Percentiles rank a stretch among this genome's conserved stretches.
Evolutionary conservation across 768 basidiomycete genomes (phyloP).

Genomic region (Phaeolepiota aurea): DNA sequence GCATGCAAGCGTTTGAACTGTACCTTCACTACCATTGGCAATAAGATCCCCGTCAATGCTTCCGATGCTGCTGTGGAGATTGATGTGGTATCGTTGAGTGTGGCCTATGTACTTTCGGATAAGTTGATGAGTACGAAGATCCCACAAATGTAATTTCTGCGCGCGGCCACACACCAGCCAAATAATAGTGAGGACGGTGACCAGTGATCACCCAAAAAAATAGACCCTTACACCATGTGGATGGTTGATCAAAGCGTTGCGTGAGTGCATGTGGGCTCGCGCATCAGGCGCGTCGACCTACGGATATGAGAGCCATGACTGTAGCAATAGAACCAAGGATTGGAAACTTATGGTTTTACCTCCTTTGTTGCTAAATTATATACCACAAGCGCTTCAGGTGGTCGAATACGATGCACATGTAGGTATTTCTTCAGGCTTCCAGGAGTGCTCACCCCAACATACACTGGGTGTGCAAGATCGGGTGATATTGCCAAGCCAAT

Average conservation of each 20-base stretch:
- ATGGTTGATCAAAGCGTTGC: constrained; percentile 80
- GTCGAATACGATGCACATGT: constrained; percentile 10
- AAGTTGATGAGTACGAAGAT: constrained; percentile 60
- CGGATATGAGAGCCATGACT: constrained; percentile 11
- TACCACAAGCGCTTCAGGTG: constrained; percentile 30
- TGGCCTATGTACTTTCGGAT: constrained; percentile 84
- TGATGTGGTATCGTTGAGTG: constrained; percentile 73
- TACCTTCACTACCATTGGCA: constrained; percentile 93
- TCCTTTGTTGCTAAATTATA: constrained; percentile 68
- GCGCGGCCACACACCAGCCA: constrained; percentile 6
- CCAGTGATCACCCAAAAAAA: constrained; percentile 3
- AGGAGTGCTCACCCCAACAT: constrained; percentile 77
- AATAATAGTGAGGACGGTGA: constrained; percentile 7
- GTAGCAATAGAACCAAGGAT: constrained; percentile 4
- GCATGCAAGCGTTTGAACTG: constrained; percentile 12
- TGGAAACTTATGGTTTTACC: constrained; percentile 51
- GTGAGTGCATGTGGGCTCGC: constrained; percentile 89
- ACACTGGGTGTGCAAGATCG: constrained; percentile 74
- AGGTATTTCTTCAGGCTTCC: too few species aligned
- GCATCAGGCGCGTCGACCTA: constrained; percentile 62
- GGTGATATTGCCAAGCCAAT: constrained; percentile 84
- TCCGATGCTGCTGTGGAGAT: constrained; percentile 92
- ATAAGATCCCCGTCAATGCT: constrained; percentile 84
- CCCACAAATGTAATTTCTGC: constrained; percentile 88
- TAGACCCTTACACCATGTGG: constrained; percentile 71